Evolutionary conservation across 2,329 filamentous ascomycete species (phyloP), one percentile per base, ranked within the genome.

Genomic region (Neospermospora avenae): DNA sequence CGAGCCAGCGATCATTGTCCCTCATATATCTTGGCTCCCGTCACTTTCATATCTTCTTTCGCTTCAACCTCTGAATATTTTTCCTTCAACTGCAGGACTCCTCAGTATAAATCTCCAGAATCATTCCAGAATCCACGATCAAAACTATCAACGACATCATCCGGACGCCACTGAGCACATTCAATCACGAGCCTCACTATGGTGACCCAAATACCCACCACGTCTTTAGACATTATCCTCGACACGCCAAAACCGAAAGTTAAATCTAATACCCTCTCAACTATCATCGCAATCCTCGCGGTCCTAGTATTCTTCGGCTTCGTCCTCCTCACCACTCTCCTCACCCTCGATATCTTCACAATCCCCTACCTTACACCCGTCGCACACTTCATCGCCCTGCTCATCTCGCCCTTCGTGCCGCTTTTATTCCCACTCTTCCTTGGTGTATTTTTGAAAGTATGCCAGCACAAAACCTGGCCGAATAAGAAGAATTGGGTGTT

Each of bases 331-430:
- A 18, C 61, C 10, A 25, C 48, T 16, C 48, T 63, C 46, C 59
- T 61, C 49, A 57, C 57, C 18, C 10, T 22, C 22, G 62, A 64
- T 25, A 18, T 57, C 25, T 54, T 62, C 54, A 58, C 54, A 11
- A 52, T 64, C 20, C 59, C 62, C 22, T 58, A 58, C 46, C 42
- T 64, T 8, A 59, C 57, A 4, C 57, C 58, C 14, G 16, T 64
- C 51, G 54, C 60, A 1, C 55, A 60, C 35, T 62, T 59, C 55
- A 31, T 62, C 25, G 25, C 14, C n/a, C 31, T 42, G 4, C 8
- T 57, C 55, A 6, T 57, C 55, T 37, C 45, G 34, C 55, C 55
- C 31, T 34, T 57, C 45, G 34, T 57, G 4, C 45, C 55, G 5
- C 35, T 49, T 22, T 13, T 57, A 31, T 57, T 57, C 45, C 55